phyloP scores from a whole-genome alignment of 768 basidiomycete genomes.

The Daedaleopsis nitida region DNA sequence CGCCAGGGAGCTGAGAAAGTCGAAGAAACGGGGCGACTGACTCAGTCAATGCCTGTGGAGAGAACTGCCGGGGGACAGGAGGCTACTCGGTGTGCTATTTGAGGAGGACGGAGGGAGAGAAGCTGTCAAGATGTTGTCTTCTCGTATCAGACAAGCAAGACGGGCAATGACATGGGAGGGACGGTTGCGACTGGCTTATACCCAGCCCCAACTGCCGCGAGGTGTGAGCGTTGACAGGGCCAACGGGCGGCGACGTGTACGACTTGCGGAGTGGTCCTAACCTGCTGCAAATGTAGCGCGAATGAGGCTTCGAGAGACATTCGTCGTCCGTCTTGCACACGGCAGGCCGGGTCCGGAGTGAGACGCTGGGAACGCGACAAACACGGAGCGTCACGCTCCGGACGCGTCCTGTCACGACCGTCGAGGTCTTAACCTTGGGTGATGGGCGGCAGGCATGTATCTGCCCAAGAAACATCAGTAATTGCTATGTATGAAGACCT shows the following conservation, averaged over 20 bases:
- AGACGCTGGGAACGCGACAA: constrained; percentile 7
- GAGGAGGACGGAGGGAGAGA: constrained; percentile 9
- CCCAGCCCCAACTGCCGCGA: constrained; percentile 10
- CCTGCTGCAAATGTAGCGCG: too few relatives aligned
- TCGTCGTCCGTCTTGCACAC: background rate
- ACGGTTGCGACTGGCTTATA: constrained; percentile 10
- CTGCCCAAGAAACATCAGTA: background rate
- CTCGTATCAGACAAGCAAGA: constrained; percentile 2
- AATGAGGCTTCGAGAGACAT: too few relatives aligned
- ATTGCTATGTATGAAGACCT: too few relatives aligned
- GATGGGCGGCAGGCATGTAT: background rate
- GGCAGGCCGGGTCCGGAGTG: background rate
- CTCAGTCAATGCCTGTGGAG: constrained; percentile 31
- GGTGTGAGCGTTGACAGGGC: constrained; percentile 14
- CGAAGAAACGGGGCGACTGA: constrained; percentile 29
- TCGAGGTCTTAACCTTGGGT: background rate
- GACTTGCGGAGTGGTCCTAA: too few relatives aligned
- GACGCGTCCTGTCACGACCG: constrained; percentile 13
- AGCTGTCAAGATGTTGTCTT: constrained; percentile 14
- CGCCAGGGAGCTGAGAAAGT: constrained; percentile 30
- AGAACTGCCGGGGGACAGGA: constrained; percentile 12
- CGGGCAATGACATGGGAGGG: constrained; percentile 9
- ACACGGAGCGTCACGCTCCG: constrained; percentile 13
- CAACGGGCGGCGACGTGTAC: constrained; percentile 6
- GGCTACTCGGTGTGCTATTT: constrained; percentile 12